Evolutionary conservation across 768 basidiomycete genomes (phyloP), one percentile per base, ranked within the genome.

Genomic region (Agaricus blazei): DNA sequence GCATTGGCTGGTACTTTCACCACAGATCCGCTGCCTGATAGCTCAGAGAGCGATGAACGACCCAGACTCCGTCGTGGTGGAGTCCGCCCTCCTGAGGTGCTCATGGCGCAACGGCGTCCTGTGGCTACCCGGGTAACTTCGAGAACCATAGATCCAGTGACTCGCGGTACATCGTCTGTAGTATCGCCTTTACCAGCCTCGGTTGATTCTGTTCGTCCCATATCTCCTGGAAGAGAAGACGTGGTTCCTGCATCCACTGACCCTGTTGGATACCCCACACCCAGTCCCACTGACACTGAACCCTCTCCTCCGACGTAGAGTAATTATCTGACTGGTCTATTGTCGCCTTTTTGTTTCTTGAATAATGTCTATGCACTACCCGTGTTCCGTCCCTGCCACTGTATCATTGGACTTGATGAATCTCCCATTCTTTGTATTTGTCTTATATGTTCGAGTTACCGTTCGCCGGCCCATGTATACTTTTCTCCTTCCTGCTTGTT

Each of bases 21-120:
- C 28, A 9, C 42, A 19, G 50, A 50, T 14, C 6, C 36, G 9
- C 46, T 23, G 15, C n/a, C 34, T 2, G 38, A 47, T 14, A 41
- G 38, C 45, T 23, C 9, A 14, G 40, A 48, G 14, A 27, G n/a
- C 27, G 50, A 46, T 15, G 51, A 48, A 23, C 54, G 47, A 29
- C 54, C 45, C 24, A 51, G 42, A 41, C 69, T 88, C 42, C 80
- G 87, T 47, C 79, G 87, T 2, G 84, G 87, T n/a, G 83, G 85
- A 2, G 63, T 88, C 4, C 79, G 81, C 4, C 79, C 85, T 4
- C 83, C 85, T 0, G 87, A 88, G 61, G 78, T 81, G 59, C 63
- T 85, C 2, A 67, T 79, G 14, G 75, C 78, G 31, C 54, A 50
- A 26, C 48, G 41, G 4, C 49, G 49, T 38, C 11, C 54, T 26